Conservation (phyloP, 179 eudicot genomes). For the Silene vulgaris region DNA sequence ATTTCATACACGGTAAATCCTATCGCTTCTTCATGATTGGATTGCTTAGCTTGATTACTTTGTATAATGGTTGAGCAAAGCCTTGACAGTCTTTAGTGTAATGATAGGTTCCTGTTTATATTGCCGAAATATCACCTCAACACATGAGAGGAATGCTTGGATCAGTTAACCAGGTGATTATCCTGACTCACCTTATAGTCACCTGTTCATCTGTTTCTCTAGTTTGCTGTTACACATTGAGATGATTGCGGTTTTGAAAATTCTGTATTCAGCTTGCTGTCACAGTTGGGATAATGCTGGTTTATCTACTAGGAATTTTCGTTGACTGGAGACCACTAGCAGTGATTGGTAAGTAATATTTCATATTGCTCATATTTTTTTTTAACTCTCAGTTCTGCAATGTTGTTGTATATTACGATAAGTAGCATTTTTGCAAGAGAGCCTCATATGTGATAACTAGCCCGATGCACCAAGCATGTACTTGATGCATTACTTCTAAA, state of each 20-base stretch:
- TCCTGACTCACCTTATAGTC: neutral
- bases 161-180: conserved; percentile 81
- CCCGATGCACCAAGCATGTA: no score
- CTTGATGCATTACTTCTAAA: neutral
- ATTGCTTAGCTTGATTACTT: neutral
- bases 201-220: conserved; percentile 2
- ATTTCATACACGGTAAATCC: conserved; percentile 70
- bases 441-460: neutral
- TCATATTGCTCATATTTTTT: neutral
- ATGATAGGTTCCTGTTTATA: conserved; percentile 87
- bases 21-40: neutral
- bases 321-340: conserved; percentile 79
- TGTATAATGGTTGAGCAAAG: neutral
- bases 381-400: neutral
- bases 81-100: conserved; percentile 12
- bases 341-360: conserved; percentile 52
- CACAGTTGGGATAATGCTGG: conserved; percentile 85
- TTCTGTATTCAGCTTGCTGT: conserved; percentile 62
- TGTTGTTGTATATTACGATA: neutral
- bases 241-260: conserved; percentile 2
- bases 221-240: neutral
- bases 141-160: conserved; percentile 89
- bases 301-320: conserved; percentile 82
- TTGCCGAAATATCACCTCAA: conserved; percentile 95
- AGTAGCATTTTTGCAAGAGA: neutral